Evolutionary conservation across 805 yeast species (phyloP).

Genomic region (Teunomyces panamensis): DNA sequence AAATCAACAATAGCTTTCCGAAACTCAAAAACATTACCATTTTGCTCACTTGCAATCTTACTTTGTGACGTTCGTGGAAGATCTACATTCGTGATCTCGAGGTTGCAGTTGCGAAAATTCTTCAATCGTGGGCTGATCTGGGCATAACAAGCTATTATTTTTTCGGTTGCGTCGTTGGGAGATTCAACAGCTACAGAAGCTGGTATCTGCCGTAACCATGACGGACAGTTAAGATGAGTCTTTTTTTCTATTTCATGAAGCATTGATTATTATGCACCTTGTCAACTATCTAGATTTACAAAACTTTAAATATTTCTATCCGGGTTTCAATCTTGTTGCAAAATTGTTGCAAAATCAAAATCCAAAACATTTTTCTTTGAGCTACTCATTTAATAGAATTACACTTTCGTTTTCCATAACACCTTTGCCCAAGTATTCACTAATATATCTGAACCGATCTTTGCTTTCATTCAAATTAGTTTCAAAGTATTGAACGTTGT

Average conservation of each 20-base stretch:
- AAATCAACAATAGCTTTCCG: not conserved
- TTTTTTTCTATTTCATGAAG: conserved; percentile 3
- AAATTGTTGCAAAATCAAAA: not conserved
- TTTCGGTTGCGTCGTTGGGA: not conserved
- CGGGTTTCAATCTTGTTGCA: not conserved
- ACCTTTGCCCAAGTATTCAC: conserved; percentile 86
- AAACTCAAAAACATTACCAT: not conserved
- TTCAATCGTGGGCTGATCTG: not conserved
- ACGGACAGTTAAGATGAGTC: not conserved
- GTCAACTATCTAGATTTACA: conserved; percentile 3
- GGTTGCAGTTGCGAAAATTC: not conserved
- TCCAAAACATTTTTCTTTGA: not conserved
- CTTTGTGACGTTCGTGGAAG: not conserved
- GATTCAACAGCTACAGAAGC: not conserved
- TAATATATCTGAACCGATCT: conserved; percentile 70
- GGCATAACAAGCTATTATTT: not conserved
- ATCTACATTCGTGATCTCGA: not conserved
- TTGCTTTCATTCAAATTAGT: conserved; percentile 49
- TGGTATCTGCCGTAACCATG: not conserved
- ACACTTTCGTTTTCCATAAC: conserved; percentile 55
- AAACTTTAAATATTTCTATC: not conserved
- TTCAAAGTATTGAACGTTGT: conserved; percentile 61
- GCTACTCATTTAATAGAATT: conserved; percentile 2
- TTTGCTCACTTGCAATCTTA: not conserved
- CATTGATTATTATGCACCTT: conserved; percentile 1